Conservation (phyloP, 2,329 filamentous ascomycete genomes). For the Ilyonectria robusta region DNA sequence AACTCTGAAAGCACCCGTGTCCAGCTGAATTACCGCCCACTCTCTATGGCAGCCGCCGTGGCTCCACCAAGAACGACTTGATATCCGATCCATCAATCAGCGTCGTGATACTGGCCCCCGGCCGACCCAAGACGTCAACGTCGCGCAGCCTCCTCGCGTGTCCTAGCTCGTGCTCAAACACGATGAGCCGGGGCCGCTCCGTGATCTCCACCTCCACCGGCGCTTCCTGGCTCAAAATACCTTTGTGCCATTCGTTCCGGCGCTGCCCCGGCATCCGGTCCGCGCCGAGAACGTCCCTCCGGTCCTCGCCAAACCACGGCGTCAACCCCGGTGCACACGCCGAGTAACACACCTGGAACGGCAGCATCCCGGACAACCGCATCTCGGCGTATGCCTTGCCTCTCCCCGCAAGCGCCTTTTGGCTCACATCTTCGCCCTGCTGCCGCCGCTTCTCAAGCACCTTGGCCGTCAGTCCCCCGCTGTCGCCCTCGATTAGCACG, state of each 20-base stretch:
- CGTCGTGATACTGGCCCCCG: slow-evolving; percentile 35
- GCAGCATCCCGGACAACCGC: slow-evolving; percentile 44
- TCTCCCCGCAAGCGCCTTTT: slow-evolving; percentile 35
- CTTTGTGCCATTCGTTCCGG: slow-evolving; percentile 42
- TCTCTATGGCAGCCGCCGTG: slow-evolving; percentile 2
- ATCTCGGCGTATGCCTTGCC: slow-evolving; percentile 28
- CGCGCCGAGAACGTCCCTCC: slow-evolving; percentile 44
- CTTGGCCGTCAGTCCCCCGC: slow-evolving; percentile 24
- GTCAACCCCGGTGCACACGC: slow-evolving; percentile 35
- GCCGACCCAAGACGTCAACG: slow-evolving; percentile 29
- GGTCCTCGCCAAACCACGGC: slow-evolving; percentile 47
- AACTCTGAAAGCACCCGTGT: slow-evolving; percentile 7
- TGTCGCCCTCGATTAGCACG: slow-evolving; percentile 20
- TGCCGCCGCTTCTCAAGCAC: slow-evolving; percentile 13
- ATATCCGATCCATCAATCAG: slow-evolving; percentile 25
- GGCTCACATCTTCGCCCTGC: slow-evolving; percentile 37
- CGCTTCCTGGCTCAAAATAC: slow-evolving; percentile 11
- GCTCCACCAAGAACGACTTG: slow-evolving; percentile 30
- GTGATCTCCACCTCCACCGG: slow-evolving; percentile 7
- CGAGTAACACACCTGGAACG: slow-evolving; percentile 46
- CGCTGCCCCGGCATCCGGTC: slow-evolving; percentile 48
- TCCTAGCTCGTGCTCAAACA: slow-evolving; percentile 37
- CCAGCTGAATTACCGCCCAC: neutral
- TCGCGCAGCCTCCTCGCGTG: slow-evolving; percentile 31
- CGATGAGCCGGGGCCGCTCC: slow-evolving; percentile 31